A percentile compares a stretch with the other conserved stretches of the same genome.
These are phyloP conservation scores for Malassezia cuniculi DNA, from an alignment of 1,284 basidiomycete genomes.

Conservation along the genomic window DNA sequence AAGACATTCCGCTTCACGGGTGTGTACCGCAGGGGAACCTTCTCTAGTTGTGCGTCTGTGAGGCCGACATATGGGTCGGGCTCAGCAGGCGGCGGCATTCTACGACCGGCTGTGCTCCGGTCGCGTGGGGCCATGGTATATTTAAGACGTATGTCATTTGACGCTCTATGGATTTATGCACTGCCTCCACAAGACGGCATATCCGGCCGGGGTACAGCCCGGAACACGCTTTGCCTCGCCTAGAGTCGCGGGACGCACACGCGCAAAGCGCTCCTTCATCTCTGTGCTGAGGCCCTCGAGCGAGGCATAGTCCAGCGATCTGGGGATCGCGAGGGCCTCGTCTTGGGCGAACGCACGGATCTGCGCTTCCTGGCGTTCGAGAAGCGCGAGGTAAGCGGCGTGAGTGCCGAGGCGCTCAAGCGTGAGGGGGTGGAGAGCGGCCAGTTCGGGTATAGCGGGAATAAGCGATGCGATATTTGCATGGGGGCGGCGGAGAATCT, in stretches of 20 bases:
- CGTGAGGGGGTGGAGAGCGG: conserved; percentile 50
- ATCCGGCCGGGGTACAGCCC: conserved; percentile 27
- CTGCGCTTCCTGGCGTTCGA: conserved; percentile 60
- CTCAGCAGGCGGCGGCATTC: not conserved
- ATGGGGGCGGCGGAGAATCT: conserved; percentile 58
- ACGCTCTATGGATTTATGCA: too few species aligned
- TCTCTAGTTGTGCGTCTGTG: not conserved
- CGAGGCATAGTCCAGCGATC: conserved; percentile 56
- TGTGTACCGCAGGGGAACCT: conserved; percentile 5
- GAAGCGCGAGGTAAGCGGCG: conserved; percentile 47
- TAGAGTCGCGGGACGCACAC: conserved; percentile 57
- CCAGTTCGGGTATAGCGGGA: conserved; percentile 53
- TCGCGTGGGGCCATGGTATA: too few species aligned
- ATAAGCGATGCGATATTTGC: conserved; percentile 51
- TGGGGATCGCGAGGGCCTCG: conserved; percentile 59
- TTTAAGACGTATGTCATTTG: too few species aligned
- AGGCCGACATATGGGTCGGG: not conserved
- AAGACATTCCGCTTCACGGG: not conserved
- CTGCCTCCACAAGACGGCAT: conserved; percentile 25
- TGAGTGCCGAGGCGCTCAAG: conserved; percentile 59
- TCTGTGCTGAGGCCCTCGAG: conserved; percentile 64
- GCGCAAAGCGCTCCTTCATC: conserved; percentile 56
- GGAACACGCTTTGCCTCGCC: conserved; percentile 27
- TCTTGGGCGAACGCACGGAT: conserved; percentile 64
- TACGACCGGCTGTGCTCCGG: too few species aligned